phyloP scores from a whole-genome alignment of 257 asterid species.

The Solanum okadae region DNA sequence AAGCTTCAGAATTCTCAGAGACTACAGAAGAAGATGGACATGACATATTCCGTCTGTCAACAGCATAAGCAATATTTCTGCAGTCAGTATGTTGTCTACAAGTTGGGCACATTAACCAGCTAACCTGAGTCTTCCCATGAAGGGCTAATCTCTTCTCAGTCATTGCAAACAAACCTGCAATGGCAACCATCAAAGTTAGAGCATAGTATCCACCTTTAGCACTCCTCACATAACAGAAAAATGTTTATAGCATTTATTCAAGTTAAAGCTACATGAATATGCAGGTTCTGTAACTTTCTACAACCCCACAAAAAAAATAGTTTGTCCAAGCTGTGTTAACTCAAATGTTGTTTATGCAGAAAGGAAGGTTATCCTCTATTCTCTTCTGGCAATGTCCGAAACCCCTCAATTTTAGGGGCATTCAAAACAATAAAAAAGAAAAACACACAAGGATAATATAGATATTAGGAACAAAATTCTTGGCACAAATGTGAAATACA shows the following conservation, averaged over 20 bases:
- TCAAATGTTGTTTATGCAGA: neutral
- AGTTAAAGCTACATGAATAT: neutral
- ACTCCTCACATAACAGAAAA: neutral
- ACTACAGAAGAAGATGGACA: constrained; percentile 10
- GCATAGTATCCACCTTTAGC: neutral
- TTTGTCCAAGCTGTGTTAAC: neutral
- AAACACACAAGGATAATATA: neutral
- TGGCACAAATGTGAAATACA: neutral
- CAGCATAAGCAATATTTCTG: constrained; percentile 83
- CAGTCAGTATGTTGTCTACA: constrained; percentile 77
- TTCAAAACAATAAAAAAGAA: neutral
- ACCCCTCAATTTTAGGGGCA: neutral
- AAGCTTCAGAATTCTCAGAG: constrained; percentile 44
- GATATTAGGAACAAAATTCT: neutral
- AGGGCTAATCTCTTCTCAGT: constrained; percentile 50
- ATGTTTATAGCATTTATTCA: neutral
- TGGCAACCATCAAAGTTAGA: neutral
- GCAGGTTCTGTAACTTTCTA: neutral
- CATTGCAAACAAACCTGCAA: constrained; percentile 78
- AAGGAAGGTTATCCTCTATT: neutral
- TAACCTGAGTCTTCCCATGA: constrained; percentile 36
- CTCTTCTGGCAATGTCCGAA: neutral
- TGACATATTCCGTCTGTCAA: constrained; percentile 40
- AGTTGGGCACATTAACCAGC: constrained; percentile 85
- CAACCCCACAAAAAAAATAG: neutral